These are phyloP conservation scores for Suhomyces bokatorum DNA, from an alignment of 1,139 yeast species.

Conservation along the genomic window DNA sequence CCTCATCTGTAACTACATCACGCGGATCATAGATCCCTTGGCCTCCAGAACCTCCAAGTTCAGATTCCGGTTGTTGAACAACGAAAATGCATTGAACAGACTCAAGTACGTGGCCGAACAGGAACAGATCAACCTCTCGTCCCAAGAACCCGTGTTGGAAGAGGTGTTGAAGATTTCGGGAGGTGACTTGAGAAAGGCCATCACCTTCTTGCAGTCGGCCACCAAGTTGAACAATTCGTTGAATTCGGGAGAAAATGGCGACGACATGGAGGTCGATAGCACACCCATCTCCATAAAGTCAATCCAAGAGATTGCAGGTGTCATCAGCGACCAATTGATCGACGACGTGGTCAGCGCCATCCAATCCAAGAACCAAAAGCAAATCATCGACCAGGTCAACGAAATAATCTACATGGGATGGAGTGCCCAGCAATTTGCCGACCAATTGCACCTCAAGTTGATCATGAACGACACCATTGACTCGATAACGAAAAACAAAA, in stretches of 20 bases:
- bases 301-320: constrained; percentile 81
- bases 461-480: constrained; percentile 57
- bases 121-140: constrained; percentile 51
- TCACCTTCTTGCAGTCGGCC: constrained; percentile 87
- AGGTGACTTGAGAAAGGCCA: constrained; percentile 93
- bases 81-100: constrained; percentile 66
- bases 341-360: constrained; percentile 42
- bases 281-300: constrained; percentile 42
- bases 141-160: constrained; percentile 48
- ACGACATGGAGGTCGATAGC: constrained; percentile 21
- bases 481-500: constrained; percentile 59
- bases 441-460: constrained; percentile 76
- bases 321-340: constrained; percentile 62
- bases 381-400: constrained; percentile 50
- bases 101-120: constrained; percentile 58
- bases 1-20: constrained; percentile 90
- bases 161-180: constrained; percentile 67
- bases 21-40: constrained; percentile 92
- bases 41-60: constrained; percentile 96
- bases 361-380: constrained; percentile 34
- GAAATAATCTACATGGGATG: constrained; percentile 73
- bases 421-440: constrained; percentile 78
- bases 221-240: constrained; percentile 54
- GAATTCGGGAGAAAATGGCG: constrained; percentile 26
- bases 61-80: constrained; percentile 78